Conservation (phyloP, 2,329 filamentous ascomycete species). For the Aspergillus novofumigatus region DNA sequence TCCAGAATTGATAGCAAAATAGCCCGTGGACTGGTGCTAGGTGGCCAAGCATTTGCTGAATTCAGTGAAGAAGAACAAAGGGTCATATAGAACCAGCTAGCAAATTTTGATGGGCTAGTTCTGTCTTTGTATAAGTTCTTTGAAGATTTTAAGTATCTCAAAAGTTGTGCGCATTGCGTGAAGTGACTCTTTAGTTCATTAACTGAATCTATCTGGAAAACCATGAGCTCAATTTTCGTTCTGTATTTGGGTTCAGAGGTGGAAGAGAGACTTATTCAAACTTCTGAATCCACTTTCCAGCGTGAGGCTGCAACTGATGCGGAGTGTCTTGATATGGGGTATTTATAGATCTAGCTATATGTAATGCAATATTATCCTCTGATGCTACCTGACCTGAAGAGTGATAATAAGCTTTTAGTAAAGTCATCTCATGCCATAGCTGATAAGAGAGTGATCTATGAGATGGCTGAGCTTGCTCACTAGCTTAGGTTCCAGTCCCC, state of each 20-base stretch:
- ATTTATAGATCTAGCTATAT: conserved; percentile 29
- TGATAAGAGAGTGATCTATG: conserved; percentile 14
- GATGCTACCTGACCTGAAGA: conserved; percentile 13
- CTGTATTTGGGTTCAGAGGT: conserved; percentile 7
- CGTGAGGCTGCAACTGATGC: conserved; percentile 6
- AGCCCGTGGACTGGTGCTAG: conserved; percentile 13
- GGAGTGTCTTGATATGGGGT: conserved; percentile 16
- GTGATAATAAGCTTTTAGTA: conserved; percentile 6
- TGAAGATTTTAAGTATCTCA: conserved; percentile 17
- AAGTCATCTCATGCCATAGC: conserved; percentile 11
- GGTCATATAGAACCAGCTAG: conserved; percentile 27
- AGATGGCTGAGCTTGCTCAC: conserved; percentile 20
- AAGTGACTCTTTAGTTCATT: conserved; percentile 21
- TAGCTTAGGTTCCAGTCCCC: conserved; percentile 16
- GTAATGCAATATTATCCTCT: conserved; percentile 26
- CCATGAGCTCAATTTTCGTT: conserved; percentile 9
- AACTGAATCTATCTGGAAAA: conserved; percentile 2
- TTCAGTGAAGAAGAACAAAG: conserved; percentile 13
- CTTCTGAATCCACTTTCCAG: conserved; percentile 18
- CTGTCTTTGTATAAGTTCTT: conserved; percentile 20
- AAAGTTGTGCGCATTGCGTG: conserved; percentile 20
- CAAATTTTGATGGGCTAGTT: conserved; percentile 13
- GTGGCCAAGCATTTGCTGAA: conserved; percentile 12
- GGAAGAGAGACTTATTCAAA: conserved; percentile 19
- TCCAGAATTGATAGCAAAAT: conserved; percentile 17